Evolutionary conservation across 164 flowering plant genomes (phyloP), one percentile per base, ranked within the genome.

Genomic region (Echeveria elegans): DNA sequence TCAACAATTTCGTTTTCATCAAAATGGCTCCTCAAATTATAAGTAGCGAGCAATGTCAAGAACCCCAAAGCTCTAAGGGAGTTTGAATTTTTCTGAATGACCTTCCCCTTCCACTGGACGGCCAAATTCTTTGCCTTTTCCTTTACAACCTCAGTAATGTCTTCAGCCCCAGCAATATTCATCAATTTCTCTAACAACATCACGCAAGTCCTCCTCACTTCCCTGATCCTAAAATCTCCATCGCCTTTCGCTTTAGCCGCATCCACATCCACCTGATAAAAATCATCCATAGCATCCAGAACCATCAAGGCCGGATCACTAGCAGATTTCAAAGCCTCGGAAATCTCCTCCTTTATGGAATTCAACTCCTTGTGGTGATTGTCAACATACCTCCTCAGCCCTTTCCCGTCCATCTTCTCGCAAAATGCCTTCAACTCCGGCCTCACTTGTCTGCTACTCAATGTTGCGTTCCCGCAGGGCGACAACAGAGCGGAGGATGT

Each of bases 261-360:
- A 34, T 4, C 23, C 9, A 59, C 30, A 8, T 70, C 65, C 16
- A 23, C 45, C 0, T 47, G 18, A 68, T 52, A 77, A 66, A 77
- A 83, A 37, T 83, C 88, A 2, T 69, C 79, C 81, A 88, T 65
- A 7, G 94, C 79, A 45, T 81, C 87, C 66, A 90, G 50, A 26
- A 90, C 79, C 74, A 90, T 37, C 50, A 69, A 72, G 2, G 81
- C 86, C 7, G 88, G 78, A 63, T 90, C 90, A 18, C 74, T 50
- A 0, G 89, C 74, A 1, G 31, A 69, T 60, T 50, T 66, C 7
- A 85, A 66, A 1, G 89, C 92, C 5, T 65, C 77, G 0, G 70
- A 64, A n/a, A 88, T 67, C 80, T 84, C 90, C 1, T 32, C 52
- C 62, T 76, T 65, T 2, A 80, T 70, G 0, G 67, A 7, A 4